Percentiles rank a stretch among this genome's conserved stretches.
Evolutionary conservation across 148 eudicot species (phyloP).

Genomic region (Vaccinium macrocarpon): DNA sequence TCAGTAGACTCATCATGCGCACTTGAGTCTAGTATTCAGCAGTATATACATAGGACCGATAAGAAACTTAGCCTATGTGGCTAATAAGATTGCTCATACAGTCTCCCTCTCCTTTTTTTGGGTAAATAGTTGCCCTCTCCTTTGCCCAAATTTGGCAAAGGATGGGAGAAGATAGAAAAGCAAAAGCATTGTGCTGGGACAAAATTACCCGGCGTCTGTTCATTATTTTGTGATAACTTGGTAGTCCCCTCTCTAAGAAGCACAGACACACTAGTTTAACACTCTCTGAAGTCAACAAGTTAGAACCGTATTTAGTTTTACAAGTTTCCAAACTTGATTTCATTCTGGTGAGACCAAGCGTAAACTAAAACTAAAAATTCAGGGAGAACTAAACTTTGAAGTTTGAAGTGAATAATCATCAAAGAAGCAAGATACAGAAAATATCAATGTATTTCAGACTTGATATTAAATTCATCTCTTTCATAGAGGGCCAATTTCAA

Average conservation of each 20-base stretch:
- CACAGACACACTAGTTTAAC: background rate
- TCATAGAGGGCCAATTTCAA: background rate
- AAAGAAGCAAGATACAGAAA: background rate
- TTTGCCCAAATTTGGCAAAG: background rate
- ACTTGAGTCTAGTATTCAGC: background rate
- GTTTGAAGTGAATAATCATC: background rate
- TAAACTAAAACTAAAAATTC: background rate
- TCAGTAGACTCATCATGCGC: background rate
- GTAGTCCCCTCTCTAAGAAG: background rate
- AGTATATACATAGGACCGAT: background rate
- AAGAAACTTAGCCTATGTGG: background rate
- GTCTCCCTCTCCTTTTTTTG: background rate
- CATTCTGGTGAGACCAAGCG: background rate
- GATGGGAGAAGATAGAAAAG: background rate
- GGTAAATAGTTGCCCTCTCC: background rate
- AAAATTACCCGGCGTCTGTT: background rate
- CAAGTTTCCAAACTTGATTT: background rate
- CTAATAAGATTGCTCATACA: background rate
- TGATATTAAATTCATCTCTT: background rate
- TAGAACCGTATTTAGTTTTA: background rate
- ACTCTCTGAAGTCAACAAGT: background rate
- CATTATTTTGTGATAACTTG: background rate
- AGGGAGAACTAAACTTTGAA: background rate
- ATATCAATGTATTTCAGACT: background rate
- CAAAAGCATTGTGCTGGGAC: background rate